Evolutionary conservation across 2,329 filamentous ascomycete species (phyloP).

Genomic region (Pestalotiopsis sp.): DNA sequence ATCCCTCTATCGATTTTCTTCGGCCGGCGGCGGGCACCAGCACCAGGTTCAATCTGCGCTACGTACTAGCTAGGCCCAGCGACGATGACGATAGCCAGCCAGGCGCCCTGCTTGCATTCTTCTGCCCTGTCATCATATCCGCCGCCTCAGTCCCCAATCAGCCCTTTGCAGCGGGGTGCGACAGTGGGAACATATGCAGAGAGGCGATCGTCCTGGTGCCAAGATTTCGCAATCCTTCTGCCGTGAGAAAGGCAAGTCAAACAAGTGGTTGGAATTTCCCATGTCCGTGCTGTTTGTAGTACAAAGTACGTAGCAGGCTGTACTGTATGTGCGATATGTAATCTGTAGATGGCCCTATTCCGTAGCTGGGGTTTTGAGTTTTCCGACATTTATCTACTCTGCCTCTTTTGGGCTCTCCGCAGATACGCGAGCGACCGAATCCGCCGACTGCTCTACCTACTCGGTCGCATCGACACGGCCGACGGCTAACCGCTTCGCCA

Average conservation of each 20-base stretch:
- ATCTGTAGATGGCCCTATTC: neutral
- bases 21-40: neutral
- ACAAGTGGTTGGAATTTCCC: no score
- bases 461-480: neutral
- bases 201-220: no score
- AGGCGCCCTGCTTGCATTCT: neutral
- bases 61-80: neutral
- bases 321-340: neutral
- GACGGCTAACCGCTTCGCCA: neutral
- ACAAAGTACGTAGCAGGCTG: no score
- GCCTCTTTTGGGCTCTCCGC: neutral
- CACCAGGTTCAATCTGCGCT: neutral
- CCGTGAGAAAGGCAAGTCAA: no score
- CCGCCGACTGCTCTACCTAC: neutral
- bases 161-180: neutral
- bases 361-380: neutral
- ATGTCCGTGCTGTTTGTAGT: no score
- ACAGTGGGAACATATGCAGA: no score
- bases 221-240: no score
- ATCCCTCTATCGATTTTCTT: conserved; percentile 2
- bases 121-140: neutral
- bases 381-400: neutral
- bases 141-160: neutral
- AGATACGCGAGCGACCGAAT: neutral
- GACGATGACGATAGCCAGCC: neutral